A percentile compares a stretch with the other conserved stretches of the same genome.
Conservation (phyloP, 1,284 basidiomycete species). For the Tilletia caries region DNA sequence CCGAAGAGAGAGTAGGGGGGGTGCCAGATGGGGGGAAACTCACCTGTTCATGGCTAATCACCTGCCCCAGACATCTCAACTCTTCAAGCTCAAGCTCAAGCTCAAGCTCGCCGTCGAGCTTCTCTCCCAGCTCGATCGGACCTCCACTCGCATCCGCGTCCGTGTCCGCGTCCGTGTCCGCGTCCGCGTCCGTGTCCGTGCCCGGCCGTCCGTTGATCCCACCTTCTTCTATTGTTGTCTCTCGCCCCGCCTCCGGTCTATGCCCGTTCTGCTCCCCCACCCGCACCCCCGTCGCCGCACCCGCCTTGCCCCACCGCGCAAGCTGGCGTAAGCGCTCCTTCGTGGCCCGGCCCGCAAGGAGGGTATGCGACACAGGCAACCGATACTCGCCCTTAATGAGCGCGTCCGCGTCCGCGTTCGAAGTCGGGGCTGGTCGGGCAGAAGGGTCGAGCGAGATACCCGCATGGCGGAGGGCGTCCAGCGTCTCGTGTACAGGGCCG, state of each 20-base stretch:
- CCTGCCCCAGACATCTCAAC: neutral
- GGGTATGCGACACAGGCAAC: slow-evolving; percentile 3
- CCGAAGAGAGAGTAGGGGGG: no score
- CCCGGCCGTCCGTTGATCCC: no score
- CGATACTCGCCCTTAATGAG: neutral
- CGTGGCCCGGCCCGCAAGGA: neutral
- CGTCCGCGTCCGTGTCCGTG: no score
- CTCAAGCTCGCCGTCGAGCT: neutral
- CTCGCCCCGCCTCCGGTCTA: no score
- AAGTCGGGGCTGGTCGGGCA: no score
- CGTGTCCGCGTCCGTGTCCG: neutral
- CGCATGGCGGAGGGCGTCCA: neutral
- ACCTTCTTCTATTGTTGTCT: no score
- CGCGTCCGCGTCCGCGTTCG: neutral
- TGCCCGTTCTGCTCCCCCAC: no score
- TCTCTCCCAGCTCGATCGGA: neutral
- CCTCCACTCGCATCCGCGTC: neutral
- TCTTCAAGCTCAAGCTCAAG: neutral
- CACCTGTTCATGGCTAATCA: slow-evolving; percentile 9
- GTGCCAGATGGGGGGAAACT: neutral
- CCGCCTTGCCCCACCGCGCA: neutral
- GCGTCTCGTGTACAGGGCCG: neutral
- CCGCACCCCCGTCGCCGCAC: no score
- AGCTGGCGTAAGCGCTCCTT: slow-evolving; percentile 5
- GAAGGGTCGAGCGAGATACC: neutral